Percentiles rank a stretch among this genome's conserved stretches.
phyloP scores from a whole-genome alignment of 352 stramenopile genomes.

The Phytophthora nicotianae region DNA sequence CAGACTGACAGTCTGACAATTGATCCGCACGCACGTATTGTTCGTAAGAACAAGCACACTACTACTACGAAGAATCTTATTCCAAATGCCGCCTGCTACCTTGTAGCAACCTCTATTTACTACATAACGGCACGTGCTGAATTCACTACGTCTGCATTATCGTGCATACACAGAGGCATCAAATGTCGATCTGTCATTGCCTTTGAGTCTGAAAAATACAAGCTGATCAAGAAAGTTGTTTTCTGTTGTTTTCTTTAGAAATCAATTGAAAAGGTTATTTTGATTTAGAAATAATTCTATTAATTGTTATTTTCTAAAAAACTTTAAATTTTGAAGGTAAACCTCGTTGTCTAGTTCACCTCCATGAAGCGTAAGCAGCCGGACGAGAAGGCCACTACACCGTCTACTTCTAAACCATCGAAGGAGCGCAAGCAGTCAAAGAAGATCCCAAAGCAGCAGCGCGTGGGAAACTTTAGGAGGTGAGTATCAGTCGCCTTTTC shows the following conservation, averaged over 20 bases:
- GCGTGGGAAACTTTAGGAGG: conserved; percentile 82
- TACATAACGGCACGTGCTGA: neutral
- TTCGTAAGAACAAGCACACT: no score
- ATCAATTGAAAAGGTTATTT: no score
- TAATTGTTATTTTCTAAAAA: neutral
- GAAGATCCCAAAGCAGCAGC: conserved; percentile 50
- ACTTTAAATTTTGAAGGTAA: neutral
- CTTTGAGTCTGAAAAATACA: no score
- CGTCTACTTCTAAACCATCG: conserved; percentile 6
- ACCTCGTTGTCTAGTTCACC: conserved; percentile 1
- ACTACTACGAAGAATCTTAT: neutral
- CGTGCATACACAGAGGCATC: no score
- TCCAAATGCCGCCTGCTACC: neutral
- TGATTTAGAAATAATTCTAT: neutral
- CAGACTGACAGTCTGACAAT: no score
- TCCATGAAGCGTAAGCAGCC: conserved; percentile 21
- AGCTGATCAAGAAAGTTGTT: no score
- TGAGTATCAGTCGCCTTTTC: conserved; percentile 8
- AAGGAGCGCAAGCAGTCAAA: conserved; percentile 24
- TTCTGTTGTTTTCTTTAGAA: no score
- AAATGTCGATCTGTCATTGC: no score
- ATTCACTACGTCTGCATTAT: no score
- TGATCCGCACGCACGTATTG: no score
- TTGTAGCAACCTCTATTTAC: no score
- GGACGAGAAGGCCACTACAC: neutral